phyloP scores from a whole-genome alignment of 768 basidiomycete genomes.

The Leccinum boreale region DNA sequence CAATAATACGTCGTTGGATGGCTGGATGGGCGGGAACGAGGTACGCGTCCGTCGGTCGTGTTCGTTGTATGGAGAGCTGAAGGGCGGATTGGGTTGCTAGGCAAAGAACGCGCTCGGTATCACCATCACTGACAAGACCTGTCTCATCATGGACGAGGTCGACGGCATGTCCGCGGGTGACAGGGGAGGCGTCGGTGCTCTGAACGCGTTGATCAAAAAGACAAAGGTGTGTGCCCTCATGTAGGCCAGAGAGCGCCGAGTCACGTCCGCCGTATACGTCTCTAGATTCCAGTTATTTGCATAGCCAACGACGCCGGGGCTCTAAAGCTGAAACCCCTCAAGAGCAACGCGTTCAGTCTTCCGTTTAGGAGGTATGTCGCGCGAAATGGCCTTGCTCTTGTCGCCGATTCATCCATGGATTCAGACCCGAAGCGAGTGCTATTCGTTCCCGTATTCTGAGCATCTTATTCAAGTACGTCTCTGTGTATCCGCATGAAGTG shows the following conservation, averaged over 20 bases:
- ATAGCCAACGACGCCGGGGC: conserved; percentile 89
- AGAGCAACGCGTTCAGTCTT: conserved; percentile 67
- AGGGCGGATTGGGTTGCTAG: conserved; percentile 25
- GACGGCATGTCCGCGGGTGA: conserved; percentile 99
- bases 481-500: not conserved
- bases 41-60: conserved; percentile 39
- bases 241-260: not conserved
- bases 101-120: conserved; percentile 68
- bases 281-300: conserved; percentile 91
- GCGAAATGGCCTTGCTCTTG: not conserved
- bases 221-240: conserved; percentile 55
- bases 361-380: conserved; percentile 68
- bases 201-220: conserved; percentile 91
- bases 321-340: conserved; percentile 90
- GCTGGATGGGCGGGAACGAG: conserved; percentile 64
- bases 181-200: conserved; percentile 91
- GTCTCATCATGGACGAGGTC: conserved; percentile 99
- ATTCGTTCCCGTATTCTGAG: conserved; percentile 86
- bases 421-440: conserved; percentile 70
- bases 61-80: not conserved
- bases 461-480: conserved; percentile 81
- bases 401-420: not conserved
- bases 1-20: conserved; percentile 84
- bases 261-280: not conserved
- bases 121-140: conserved; percentile 71